Conservation (phyloP, 768 basidiomycete species). For the Phallus indusiatus region DNA sequence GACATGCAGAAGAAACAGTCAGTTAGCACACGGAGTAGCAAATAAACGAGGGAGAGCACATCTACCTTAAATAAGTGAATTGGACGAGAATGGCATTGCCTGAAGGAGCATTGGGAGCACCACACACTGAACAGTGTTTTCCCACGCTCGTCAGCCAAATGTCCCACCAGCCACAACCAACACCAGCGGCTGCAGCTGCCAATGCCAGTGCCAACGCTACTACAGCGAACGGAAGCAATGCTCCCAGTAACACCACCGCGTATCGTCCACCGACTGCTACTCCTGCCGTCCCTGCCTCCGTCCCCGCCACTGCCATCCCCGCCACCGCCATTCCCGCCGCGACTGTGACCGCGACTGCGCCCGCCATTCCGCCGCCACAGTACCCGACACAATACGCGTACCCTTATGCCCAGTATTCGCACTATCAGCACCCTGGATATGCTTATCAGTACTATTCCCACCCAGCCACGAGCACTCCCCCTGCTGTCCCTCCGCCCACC, state of each 20-base stretch:
- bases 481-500: constrained; percentile 38
- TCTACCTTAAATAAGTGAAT: not conserved
- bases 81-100: not conserved
- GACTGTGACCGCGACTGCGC: not conserved
- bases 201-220: not conserved
- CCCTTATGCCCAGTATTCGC: constrained; percentile 2
- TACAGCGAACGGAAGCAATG: not conserved
- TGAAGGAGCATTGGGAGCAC: not conserved
- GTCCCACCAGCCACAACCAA: not conserved
- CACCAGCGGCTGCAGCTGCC: too few species aligned
- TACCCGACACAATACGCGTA: constrained; percentile 5
- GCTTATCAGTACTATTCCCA: constrained; percentile 12
- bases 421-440: constrained; percentile 26
- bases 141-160: not conserved
- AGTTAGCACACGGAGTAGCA: too few species aligned
- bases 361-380: not conserved
- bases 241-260: not conserved
- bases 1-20: not conserved
- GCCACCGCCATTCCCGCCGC: not conserved
- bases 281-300: not conserved
- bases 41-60: not conserved
- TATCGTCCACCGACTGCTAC: not conserved
- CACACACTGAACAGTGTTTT: not conserved
- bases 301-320: not conserved
- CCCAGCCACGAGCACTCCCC: constrained; percentile 35